phyloP scores from a whole-genome alignment of 495 filamentous ascomycete species.

The Hyaloscypha finlandica region DNA sequence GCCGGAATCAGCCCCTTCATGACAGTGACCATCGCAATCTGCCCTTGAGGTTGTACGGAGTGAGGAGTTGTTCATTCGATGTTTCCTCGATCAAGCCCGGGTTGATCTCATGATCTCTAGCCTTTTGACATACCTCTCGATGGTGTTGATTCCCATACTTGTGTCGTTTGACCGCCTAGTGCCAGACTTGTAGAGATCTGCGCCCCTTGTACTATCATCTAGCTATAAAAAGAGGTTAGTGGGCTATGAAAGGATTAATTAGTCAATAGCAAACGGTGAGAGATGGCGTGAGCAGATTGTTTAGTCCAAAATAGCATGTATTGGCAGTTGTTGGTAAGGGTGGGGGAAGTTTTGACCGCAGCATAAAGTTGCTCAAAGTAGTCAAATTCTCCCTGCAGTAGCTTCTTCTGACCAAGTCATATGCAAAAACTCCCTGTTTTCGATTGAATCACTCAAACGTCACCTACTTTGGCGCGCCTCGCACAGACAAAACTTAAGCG shows the following conservation, averaged over 20 bases:
- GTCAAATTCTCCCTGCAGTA: neutral
- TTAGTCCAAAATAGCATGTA: neutral
- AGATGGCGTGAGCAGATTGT: slow-evolving; percentile 13
- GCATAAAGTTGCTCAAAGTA: slow-evolving; percentile 12
- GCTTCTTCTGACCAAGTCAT: too few species aligned
- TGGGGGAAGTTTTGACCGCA: neutral
- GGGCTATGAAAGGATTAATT: slow-evolving; percentile 10
- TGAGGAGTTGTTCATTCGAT: slow-evolving; percentile 4
- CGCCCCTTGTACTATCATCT: neutral
- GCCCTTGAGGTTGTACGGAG: neutral
- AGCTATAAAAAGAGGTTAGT: slow-evolving; percentile 3
- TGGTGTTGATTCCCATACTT: neutral
- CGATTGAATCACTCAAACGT: too few species aligned
- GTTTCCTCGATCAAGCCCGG: neutral
- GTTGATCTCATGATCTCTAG: neutral
- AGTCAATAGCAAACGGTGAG: slow-evolving; percentile 16
- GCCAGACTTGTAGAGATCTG: slow-evolving; percentile 2
- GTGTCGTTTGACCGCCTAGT: slow-evolving; percentile 6
- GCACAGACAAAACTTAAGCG: too few species aligned
- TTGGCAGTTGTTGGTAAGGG: neutral
- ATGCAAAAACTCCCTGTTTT: too few species aligned
- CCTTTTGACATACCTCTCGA: neutral
- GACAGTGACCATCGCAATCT: slow-evolving; percentile 16
- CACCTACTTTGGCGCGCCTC: too few species aligned
- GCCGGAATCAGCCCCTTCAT: slow-evolving; percentile 31